A percentile compares a stretch with the other conserved stretches of the same genome.
phyloP scores from a whole-genome alignment of 257 asterid genomes.

The Pogostemon cablin region DNA sequence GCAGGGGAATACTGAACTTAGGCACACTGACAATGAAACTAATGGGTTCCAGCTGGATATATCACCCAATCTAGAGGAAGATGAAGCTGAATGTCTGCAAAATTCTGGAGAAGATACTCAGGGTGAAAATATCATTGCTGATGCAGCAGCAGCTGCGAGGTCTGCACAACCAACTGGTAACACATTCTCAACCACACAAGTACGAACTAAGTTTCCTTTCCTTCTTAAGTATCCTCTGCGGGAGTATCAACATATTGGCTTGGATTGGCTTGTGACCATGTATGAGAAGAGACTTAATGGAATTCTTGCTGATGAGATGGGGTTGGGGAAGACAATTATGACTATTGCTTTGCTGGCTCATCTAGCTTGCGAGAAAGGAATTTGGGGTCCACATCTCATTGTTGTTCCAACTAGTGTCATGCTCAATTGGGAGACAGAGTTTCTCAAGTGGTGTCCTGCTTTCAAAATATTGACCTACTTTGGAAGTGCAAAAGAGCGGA shows the following conservation, averaged over 20 bases:
- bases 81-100: constrained; percentile 49
- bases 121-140: constrained; percentile 77
- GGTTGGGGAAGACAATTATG: constrained; percentile 99
- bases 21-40: constrained; percentile 47
- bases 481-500: constrained; percentile 99
- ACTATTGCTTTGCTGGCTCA: constrained; percentile 98
- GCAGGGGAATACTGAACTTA: constrained; percentile 42
- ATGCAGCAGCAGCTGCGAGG: constrained; percentile 99
- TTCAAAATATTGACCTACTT: constrained; percentile 97
- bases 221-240: constrained; percentile 96
- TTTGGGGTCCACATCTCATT: constrained; percentile 99
- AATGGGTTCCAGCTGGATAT: constrained; percentile 43
- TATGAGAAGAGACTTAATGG: constrained; percentile 99
- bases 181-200: constrained; percentile 93
- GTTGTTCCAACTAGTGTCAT: constrained; percentile 99
- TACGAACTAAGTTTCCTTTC: constrained; percentile 94
- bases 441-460: constrained; percentile 99
- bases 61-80: constrained; percentile 47
- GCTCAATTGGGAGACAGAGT: constrained; percentile 99
- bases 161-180: constrained; percentile 99
- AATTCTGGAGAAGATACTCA: constrained; percentile 66
- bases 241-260: constrained; percentile 97
- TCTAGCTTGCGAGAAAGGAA: constrained; percentile 93
- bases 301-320: constrained; percentile 99
- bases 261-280: constrained; percentile 99